Conservation (phyloP, 1,284 basidiomycete genomes). For the Ustilago esculenta region DNA sequence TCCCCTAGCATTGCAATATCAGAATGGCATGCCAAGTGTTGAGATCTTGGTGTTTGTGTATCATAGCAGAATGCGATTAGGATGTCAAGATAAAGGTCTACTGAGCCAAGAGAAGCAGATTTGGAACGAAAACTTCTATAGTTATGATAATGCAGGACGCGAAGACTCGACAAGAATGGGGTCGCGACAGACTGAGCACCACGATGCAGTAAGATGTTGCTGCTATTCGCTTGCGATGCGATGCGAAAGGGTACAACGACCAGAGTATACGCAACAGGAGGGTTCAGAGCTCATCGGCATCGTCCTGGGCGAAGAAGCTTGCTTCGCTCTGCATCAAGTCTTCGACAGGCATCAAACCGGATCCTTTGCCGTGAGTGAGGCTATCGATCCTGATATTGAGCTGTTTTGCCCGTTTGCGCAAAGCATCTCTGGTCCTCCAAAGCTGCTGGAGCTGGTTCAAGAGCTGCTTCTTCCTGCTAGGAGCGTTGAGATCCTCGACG, state of each 20-base stretch:
- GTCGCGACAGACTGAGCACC: too few species aligned
- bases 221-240: conserved; percentile 7
- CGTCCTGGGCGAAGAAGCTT: conserved; percentile 7
- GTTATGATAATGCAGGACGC: too few species aligned
- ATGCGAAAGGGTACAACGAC: neutral
- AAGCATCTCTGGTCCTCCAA: conserved; percentile 28
- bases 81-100: too few species aligned
- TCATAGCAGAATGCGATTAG: too few species aligned
- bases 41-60: too few species aligned
- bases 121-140: too few species aligned
- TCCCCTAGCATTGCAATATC: too few species aligned
- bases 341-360: conserved; percentile 28
- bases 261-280: neutral
- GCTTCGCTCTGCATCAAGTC: conserved; percentile 9
- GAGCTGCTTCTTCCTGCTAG: conserved; percentile 29
- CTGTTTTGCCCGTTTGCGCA: conserved; percentile 29
- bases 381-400: conserved; percentile 44
- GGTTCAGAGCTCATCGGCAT: conserved; percentile 24
- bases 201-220: too few species aligned
- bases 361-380: conserved; percentile 25
- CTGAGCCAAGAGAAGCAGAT: too few species aligned
- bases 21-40: too few species aligned
- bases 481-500: conserved; percentile 36
- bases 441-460: conserved; percentile 42
- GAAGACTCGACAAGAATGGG: too few species aligned